Base-by-base conservation (phyloP, 2,329 filamentous ascomycete species). In the Pseudogymnoascus sp. region DNA sequence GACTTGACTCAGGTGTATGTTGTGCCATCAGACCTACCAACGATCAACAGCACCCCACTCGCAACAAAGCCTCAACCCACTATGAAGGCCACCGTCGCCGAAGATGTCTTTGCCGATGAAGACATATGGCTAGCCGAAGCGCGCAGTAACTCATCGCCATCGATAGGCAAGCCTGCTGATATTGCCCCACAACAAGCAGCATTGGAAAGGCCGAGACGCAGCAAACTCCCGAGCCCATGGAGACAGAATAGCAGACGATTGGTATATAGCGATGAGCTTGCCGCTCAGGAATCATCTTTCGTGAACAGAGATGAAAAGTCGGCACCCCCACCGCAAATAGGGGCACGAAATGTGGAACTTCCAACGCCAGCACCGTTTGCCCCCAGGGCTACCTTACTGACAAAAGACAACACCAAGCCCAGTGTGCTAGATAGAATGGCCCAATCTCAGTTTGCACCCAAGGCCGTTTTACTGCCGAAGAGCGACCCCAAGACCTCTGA, bases 211-310 rank as follows among this genome's bases (percentile, higher is more conserved):
- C 68, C 71, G 15, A 68, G 67, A 67, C 62, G 71, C 61, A 68
- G 67, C 63, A 73, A 73, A 61, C 64, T 72, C 33, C 71, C 70
- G 31, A 73, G 71, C 62, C 70, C 70, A 7, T 72, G 71, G 71
- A 69, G 70, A 38, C 68, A 71, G 46, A 72, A 72, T 33, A 73
- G 69, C 63, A 70, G 68, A 59, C 61, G 70, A 60, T 60, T 73
- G 17, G 66, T 70, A 0, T 72, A 73, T 61, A 72, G 66, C 46
- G 70, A 73, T 62, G 70, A 73, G 56, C 56, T 71, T 17, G 44
- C 44, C 13, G 69, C 70, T 19, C 66, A 67, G 17, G 29, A 65
- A 9, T 67, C 68, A 3, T 67, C 69, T 10, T 63, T 66, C 31
- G 59, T 19, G 29, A 23, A 37, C 42, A 33, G n/a, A 40, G 7